Evolutionary conservation across 2,329 filamentous ascomycete species (phyloP).

Genomic region (Rhynchosporium secalis): DNA sequence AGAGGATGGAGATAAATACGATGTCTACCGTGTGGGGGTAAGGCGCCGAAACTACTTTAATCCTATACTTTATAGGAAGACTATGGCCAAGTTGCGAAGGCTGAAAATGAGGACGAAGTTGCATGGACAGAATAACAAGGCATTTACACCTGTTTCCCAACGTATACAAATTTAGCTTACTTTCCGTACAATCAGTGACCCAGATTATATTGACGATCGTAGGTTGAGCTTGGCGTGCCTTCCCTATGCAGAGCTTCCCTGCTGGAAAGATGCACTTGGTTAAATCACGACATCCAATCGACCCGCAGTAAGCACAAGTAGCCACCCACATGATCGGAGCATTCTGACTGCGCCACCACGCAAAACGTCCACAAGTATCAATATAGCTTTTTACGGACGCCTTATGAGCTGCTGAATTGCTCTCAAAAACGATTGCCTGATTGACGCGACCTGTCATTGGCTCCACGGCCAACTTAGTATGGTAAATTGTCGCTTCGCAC

Average conservation of each 20-base stretch:
- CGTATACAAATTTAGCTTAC: no score
- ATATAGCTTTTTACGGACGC: neutral
- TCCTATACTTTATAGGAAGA: no score
- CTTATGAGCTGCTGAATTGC: slow-evolving; percentile 7
- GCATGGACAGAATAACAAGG: no score
- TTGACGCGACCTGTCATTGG: neutral
- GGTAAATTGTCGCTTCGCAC: neutral
- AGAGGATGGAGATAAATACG: no score
- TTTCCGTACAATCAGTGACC: no score
- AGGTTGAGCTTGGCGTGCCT: neutral
- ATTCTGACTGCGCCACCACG: slow-evolving; percentile 4
- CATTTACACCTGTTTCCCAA: no score
- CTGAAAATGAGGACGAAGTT: no score
- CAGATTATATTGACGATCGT: no score
- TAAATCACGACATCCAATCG: neutral
- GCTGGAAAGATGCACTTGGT: neutral
- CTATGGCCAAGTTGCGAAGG: no score
- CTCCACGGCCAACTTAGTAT: neutral
- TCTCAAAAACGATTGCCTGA: slow-evolving; percentile 4
- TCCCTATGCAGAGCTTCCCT: neutral
- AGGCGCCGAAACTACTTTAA: no score
- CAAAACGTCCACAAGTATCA: neutral
- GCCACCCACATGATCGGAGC: neutral
- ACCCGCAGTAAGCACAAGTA: neutral
- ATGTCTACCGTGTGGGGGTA: no score